Base-by-base conservation (phyloP, 2,329 filamentous ascomycete species). In the Sphaerulina vaccinii region DNA sequence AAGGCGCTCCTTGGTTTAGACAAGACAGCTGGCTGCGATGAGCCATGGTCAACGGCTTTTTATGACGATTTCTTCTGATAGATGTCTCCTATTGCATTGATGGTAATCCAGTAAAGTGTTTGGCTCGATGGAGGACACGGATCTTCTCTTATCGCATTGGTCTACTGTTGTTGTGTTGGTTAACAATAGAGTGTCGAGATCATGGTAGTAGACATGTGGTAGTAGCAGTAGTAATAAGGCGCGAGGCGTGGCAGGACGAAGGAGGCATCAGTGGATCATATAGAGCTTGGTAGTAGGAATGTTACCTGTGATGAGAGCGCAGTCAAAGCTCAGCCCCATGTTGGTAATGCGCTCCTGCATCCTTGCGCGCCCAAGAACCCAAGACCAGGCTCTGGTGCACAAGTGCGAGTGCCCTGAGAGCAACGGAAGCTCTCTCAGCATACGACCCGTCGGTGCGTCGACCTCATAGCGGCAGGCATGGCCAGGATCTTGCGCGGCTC, bases 21-120 rank as follows among this genome's bases (percentile, higher is more conserved):
- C 52, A 55, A 15, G 56, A 49, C 19, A 61, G 52, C 44, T 59
- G 56, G 33, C 54, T 52, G 23, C 56, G 58, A 38, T 61, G 58
- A n/a, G 56, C 56, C 56, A 49, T 49, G 36, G 24, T 21, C 22
- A 18, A 21, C 27, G n/a, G n/a, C n/a, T n/a, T n/a, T n/a, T n/a
- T n/a, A n/a, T n/a, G n/a, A n/a, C n/a, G n/a, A n/a, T n/a, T 16
- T 35, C 29, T 10, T 13, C 9, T 19, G 13, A 32, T 15, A 16
- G 42, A 36, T 24, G n/a, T 37, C n/a, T n/a, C 19, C 9, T 36
- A 33, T 19, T 22, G 15, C 16, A 22, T 39, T 16, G 37, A 16
- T 22, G 6, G 18, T 37, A 10, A 15, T 7, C 9, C n/a, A 10
- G 27, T 13, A 9, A 10, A 37, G 35, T 16, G 35, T 9, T 15